Conservation (phyloP, 2,329 filamentous ascomycete species). For the Fusarium nodosum region DNA sequence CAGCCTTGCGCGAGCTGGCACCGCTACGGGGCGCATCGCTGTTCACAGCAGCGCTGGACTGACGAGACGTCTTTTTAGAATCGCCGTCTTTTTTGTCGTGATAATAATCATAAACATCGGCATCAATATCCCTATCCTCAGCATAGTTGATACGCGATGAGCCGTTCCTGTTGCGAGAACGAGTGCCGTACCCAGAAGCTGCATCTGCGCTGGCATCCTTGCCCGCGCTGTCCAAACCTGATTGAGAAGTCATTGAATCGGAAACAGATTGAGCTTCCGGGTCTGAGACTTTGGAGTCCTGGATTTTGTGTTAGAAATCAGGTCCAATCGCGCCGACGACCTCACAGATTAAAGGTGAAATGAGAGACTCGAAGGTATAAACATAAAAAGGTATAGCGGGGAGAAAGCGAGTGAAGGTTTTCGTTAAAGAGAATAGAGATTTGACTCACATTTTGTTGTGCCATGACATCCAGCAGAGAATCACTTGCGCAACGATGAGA, state of each 20-base stretch:
- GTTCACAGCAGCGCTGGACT: conserved; percentile 58
- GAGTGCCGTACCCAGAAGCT: conserved; percentile 86
- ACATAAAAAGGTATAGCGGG: conserved; percentile 28
- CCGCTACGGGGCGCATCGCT: conserved; percentile 53
- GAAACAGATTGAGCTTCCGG: conserved; percentile 53
- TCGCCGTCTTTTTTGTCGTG: conserved; percentile 68
- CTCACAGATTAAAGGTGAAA: conserved; percentile 32
- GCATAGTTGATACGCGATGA: conserved; percentile 92
- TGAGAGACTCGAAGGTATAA: conserved; percentile 22
- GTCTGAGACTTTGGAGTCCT: conserved; percentile 56
- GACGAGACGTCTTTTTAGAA: conserved; percentile 68
- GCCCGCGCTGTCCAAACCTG: conserved; percentile 60
- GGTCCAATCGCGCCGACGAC: conserved; percentile 42
- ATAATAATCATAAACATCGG: conserved; percentile 82
- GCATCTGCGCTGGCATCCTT: conserved; percentile 66
- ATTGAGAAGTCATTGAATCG: conserved; percentile 63
- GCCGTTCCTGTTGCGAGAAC: conserved; percentile 88
- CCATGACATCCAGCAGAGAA: conserved; percentile 54
- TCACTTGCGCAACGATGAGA: conserved; percentile 55
- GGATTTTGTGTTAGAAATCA: conserved; percentile 42
- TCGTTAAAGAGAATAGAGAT: conserved; percentile 22
- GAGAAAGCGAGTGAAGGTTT: conserved; percentile 41
- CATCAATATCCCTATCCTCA: conserved; percentile 90
- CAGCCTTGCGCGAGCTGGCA: conserved; percentile 59
- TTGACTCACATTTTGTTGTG: conserved; percentile 57